Evolutionary conservation across 2,329 filamentous ascomycete genomes (phyloP).

Genomic region (Colletotrichum theobromicola): DNA sequence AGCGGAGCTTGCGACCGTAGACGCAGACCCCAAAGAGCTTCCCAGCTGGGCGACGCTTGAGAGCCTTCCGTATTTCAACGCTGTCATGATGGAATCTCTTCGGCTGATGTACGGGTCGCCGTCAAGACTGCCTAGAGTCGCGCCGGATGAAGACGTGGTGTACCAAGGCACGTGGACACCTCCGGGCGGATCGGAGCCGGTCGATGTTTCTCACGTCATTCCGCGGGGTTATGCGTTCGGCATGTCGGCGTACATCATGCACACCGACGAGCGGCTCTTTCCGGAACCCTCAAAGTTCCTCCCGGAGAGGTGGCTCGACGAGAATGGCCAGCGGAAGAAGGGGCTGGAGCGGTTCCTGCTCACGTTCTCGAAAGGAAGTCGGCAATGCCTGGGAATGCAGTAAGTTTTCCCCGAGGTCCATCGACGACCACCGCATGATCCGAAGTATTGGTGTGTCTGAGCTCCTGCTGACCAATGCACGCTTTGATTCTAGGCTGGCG

Average conservation of each 20-base stretch:
- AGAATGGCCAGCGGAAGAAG: neutral
- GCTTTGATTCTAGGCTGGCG: constrained; percentile 26
- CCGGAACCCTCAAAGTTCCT: constrained; percentile 13
- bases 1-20: neutral
- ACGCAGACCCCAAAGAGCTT: neutral
- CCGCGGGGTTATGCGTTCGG: constrained; percentile 26
- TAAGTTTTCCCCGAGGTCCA: constrained; percentile 1
- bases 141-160: constrained; percentile 31
- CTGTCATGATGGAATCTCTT: constrained; percentile 41
- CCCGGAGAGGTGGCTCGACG: constrained; percentile 23
- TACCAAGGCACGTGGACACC: constrained; percentile 28
- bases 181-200: neutral
- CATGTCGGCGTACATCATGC: constrained; percentile 12
- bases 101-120: constrained; percentile 44
- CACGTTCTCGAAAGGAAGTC: constrained; percentile 21
- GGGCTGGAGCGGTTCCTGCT: constrained; percentile 13
- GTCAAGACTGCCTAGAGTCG: constrained; percentile 32
- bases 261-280: constrained; percentile 18
- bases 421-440: neutral
- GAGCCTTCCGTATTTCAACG: constrained; percentile 41
- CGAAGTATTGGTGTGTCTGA: neutral
- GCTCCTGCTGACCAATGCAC: neutral
- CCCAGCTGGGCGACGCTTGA: constrained; percentile 30
- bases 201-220: constrained; percentile 29
- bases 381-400: constrained; percentile 25